Percentiles rank a stretch among this genome's conserved stretches.
phyloP scores from a whole-genome alignment of 805 yeast species.

The Cyberlindnera saturnus region DNA sequence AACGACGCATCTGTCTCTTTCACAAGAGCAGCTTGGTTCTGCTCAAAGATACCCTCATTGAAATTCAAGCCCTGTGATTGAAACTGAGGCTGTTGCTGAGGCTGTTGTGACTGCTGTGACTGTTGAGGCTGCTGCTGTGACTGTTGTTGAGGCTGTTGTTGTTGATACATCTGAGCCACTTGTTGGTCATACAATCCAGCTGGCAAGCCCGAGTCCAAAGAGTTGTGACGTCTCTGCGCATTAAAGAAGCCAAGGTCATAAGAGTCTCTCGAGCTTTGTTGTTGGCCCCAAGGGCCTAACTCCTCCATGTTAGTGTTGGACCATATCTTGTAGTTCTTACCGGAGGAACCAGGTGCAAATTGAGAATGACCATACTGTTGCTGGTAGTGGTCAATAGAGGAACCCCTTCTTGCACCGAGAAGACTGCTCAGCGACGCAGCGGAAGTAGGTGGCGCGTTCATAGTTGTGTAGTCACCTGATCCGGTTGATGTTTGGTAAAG shows the following conservation, averaged over 20 bases:
- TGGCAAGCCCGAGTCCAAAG: constrained; percentile 1
- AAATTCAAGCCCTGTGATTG: constrained; percentile 2
- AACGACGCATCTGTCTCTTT: constrained; percentile 14
- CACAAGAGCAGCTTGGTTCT: constrained; percentile 2
- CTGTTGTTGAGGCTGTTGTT: constrained; percentile 1
- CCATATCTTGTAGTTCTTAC: constrained; percentile 1
- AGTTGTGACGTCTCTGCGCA: constrained; percentile 1
- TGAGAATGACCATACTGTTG: constrained; percentile 1
- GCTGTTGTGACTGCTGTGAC: background rate
- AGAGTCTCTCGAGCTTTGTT: background rate
- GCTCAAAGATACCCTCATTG: constrained; percentile 11
- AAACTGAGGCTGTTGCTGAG: constrained; percentile 1
- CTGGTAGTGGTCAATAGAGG: constrained; percentile 9
- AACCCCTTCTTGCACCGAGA: constrained; percentile 14
- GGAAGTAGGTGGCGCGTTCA: background rate
- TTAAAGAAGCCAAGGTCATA: background rate
- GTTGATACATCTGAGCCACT: constrained; percentile 3
- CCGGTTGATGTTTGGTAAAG: too few species aligned
- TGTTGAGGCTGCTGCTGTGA: background rate
- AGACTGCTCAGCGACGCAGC: background rate
- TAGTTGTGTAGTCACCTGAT: too few species aligned
- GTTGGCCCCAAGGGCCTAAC: background rate
- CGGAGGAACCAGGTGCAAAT: background rate
- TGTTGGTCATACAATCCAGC: background rate
- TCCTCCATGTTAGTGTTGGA: background rate